phyloP scores from a whole-genome alignment of 352 stramenopile genomes.

The Hyaloperonospora brassicae region DNA sequence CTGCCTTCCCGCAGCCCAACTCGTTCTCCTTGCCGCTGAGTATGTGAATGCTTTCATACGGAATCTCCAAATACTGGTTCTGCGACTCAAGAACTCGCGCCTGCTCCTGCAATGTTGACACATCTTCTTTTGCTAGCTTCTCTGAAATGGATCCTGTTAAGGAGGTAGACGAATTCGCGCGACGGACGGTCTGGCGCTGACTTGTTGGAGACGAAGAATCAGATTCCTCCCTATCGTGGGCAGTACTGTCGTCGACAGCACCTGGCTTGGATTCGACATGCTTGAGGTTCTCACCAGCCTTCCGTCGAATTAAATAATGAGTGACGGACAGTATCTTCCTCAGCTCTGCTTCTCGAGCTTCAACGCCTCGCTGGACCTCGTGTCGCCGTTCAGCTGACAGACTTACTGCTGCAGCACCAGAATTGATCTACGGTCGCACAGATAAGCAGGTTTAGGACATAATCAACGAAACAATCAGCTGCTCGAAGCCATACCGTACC shows the following conservation, averaged over 20 bases:
- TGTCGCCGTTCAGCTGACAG: conserved; percentile 77
- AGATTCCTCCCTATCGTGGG: conserved; percentile 18
- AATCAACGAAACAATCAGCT: not conserved
- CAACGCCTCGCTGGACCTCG: conserved; percentile 80
- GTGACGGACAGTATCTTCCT: conserved; percentile 79
- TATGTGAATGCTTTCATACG: conserved; percentile 83
- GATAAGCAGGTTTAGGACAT: not conserved
- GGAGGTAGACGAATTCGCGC: conserved; percentile 34
- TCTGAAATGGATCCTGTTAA: conserved; percentile 40
- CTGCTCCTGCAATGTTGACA: conserved; percentile 68
- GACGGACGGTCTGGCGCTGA: conserved; percentile 25
- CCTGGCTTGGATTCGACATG: conserved; percentile 17
- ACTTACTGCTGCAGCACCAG: conserved; percentile 70
- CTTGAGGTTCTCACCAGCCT: conserved; percentile 42
- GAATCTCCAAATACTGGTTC: conserved; percentile 83
- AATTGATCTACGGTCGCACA: conserved; percentile 58
- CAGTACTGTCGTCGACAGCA: conserved; percentile 27
- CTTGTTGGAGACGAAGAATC: conserved; percentile 16
- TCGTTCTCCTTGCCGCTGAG: conserved; percentile 83
- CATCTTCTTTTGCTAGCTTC: conserved; percentile 47
- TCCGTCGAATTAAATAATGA: conserved; percentile 70
- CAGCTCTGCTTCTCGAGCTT: conserved; percentile 75
- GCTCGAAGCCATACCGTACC: conserved; percentile 23
- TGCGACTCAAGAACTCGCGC: conserved; percentile 77
- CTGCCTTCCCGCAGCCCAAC: conserved; percentile 75